Conservation (phyloP, 1,284 basidiomycete species). For the Microbotryum intermedium region DNA sequence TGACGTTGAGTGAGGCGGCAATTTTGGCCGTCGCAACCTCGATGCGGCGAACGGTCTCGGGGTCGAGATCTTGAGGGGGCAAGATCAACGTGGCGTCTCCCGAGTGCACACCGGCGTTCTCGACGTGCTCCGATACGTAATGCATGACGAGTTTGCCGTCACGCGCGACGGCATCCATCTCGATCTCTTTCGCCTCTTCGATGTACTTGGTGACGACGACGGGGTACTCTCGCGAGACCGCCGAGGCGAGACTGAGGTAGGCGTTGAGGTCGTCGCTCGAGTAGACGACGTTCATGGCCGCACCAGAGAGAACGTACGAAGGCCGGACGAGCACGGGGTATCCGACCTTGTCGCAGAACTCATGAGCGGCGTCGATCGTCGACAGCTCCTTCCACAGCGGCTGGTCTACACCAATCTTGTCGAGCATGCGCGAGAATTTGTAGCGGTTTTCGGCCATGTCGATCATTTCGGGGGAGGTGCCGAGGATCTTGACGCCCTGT, state of each 20-base stretch:
- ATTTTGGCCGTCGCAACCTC: constrained; percentile 94
- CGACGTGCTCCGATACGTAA: constrained; percentile 95
- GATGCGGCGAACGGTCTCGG: constrained; percentile 70
- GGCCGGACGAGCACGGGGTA: constrained; percentile 94
- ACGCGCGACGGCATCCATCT: constrained; percentile 94
- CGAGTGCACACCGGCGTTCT: constrained; percentile 98
- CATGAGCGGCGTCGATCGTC: constrained; percentile 79
- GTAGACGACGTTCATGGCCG: constrained; percentile 98
- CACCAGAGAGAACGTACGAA: constrained; percentile 95
- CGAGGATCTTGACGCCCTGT: constrained; percentile 82
- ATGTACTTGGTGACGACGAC: constrained; percentile 99
- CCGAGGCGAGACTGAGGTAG: constrained; percentile 86
- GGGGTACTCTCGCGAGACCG: constrained; percentile 92
- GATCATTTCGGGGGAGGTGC: constrained; percentile 90
- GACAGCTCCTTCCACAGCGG: constrained; percentile 93
- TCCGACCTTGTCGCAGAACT: constrained; percentile 76
- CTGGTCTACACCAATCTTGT: constrained; percentile 92
- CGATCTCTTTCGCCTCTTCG: constrained; percentile 93
- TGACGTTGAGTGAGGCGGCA: constrained; percentile 87
- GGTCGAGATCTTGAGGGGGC: constrained; percentile 79
- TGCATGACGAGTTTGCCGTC: constrained; percentile 90
- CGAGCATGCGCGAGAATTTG: constrained; percentile 95
- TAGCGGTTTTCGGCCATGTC: constrained; percentile 98
- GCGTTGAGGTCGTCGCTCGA: constrained; percentile 72
- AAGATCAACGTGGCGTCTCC: constrained; percentile 97